Evolutionary conservation across 106 monocot species (phyloP), one percentile per base, ranked within the genome.

Genomic region (Allium sativum): DNA sequence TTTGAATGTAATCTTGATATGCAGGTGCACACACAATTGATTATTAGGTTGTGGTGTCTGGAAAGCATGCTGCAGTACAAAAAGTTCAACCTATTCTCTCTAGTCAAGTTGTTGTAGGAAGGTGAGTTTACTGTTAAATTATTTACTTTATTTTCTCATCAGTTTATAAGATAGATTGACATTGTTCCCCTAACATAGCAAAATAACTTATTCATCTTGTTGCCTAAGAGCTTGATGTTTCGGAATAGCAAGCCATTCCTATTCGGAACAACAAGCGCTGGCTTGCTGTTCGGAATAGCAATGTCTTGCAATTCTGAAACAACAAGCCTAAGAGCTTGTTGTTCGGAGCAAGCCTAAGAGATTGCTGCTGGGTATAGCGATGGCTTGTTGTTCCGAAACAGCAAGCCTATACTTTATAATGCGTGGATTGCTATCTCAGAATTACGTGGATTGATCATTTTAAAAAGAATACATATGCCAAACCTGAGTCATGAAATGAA

Each of bases 171-270:
- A 5, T 31, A 31, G 4, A 31, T 31, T 31, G 31, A 31, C 31
- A 31, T 31, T 31, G 2, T 5, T 31, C 21, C 48, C 62, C 54
- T 44, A 52, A 59, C 74, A 74, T 76, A 96, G 95, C 69, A 96
- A 91, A 82, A 60, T 87, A 62, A 77, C 40, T n/a, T n/a, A 87
- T 96, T 80, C 95, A 96, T 76, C 62, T 96, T 69, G 75, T 81
- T 77, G 79, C 80, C n/a, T n/a, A n/a, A n/a, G n/a, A n/a, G n/a
- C n/a, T n/a, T n/a, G n/a, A n/a, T n/a, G n/a, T n/a, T n/a, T n/a
- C n/a, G n/a, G n/a, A n/a, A n/a, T n/a, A n/a, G n/a, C n/a, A n/a
- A n/a, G n/a, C n/a, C n/a, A n/a, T n/a, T n/a, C n/a, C n/a, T n/a
- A n/a, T n/a, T n/a, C n/a, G n/a, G n/a, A n/a, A n/a, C n/a, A n/a